These are phyloP conservation scores for Exophiala sp. DNA, from an alignment of 2,329 filamentous ascomycete species.

Conservation along the genomic window DNA sequence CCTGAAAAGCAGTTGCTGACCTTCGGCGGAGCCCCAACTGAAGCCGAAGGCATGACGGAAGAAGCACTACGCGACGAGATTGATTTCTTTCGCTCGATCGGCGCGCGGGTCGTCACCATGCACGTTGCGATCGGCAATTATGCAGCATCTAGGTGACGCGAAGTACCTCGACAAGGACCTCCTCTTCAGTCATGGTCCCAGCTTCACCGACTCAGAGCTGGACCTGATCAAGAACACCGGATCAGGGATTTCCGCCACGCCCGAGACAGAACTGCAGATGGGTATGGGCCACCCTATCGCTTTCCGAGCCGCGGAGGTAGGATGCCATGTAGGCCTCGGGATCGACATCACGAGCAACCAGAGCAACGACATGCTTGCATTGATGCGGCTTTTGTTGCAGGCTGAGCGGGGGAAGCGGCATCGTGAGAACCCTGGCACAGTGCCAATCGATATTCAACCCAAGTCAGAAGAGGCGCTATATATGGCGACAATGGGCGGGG, in stretches of 20 bases:
- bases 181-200: slow-evolving; percentile 6
- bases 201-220: slow-evolving; percentile 13
- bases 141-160: background rate
- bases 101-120: slow-evolving; percentile 1
- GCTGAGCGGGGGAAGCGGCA: slow-evolving; percentile 25
- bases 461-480: slow-evolving; percentile 28
- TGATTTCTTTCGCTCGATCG: background rate
- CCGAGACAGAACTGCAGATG: slow-evolving; percentile 34
- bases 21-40: slow-evolving; percentile 2
- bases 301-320: slow-evolving; percentile 22
- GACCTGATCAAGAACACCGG: slow-evolving; percentile 17
- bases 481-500: slow-evolving; percentile 33
- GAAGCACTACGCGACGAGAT: slow-evolving; percentile 1
- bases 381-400: slow-evolving; percentile 31
- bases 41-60: background rate
- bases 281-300: slow-evolving; percentile 30
- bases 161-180: background rate
- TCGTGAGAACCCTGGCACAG: slow-evolving; percentile 14
- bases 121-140: background rate
- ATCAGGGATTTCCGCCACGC: slow-evolving; percentile 29
- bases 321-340: slow-evolving; percentile 31
- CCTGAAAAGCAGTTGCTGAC: background rate
- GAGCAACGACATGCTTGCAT: slow-evolving; percentile 28
- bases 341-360: slow-evolving; percentile 32
- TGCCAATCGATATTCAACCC: slow-evolving; percentile 17